Base-by-base conservation (phyloP, 2,329 filamentous ascomycete species). In the Lasiodiplodia citricola region DNA sequence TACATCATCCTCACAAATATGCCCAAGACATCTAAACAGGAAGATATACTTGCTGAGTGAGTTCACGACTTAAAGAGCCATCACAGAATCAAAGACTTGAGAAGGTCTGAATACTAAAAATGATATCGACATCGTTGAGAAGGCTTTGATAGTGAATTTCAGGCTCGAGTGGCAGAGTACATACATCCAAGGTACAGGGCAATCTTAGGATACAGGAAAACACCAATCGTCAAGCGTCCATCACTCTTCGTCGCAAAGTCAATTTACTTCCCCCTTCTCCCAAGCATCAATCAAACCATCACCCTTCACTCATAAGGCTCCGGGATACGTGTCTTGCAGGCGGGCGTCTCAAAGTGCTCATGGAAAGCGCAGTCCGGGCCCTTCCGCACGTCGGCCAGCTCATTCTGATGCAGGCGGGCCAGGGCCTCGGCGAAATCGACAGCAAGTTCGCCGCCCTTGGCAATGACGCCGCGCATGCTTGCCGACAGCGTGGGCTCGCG, bases 291-390 rank as follows among this genome's bases (percentile, higher is more conserved):
- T 21, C 44, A 47, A 8, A 6, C 44, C n/a, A 10, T 18, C n/a
- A n/a, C n/a, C 21, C 44, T n/a, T 56, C 31, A 68, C 51, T 68
- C 67, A 41, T 63, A 68, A 13, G 67, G 57, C 37, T 68, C 67
- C 2, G 57, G n/a, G 25, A 56, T 21, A 14, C 57, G 44, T 14
- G 21, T 25, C 51, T 63, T 63, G 31, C 67, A 68, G 4, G 13
- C 38, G 7, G 57, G 67, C n/a, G 67, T 72, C 63, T 73, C 69
- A 23, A 73, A 65, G 64, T 79, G 76, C 44, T 72, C 71, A 63
- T 79, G 78, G 71, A 72, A 79, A 1, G 66, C 69, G 57, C 77
- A 78, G 23, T 73, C 70, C 2, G 54, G 28, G 0, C 77, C 77
- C 67, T 72, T 74, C 63, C 77, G 71, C 6, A 74, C 74, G 72